Percentiles rank a stretch among this genome's conserved stretches.
phyloP scores from a whole-genome alignment of 371 early-diverging fungal species.

The Conidiobolus coronatus region DNA sequence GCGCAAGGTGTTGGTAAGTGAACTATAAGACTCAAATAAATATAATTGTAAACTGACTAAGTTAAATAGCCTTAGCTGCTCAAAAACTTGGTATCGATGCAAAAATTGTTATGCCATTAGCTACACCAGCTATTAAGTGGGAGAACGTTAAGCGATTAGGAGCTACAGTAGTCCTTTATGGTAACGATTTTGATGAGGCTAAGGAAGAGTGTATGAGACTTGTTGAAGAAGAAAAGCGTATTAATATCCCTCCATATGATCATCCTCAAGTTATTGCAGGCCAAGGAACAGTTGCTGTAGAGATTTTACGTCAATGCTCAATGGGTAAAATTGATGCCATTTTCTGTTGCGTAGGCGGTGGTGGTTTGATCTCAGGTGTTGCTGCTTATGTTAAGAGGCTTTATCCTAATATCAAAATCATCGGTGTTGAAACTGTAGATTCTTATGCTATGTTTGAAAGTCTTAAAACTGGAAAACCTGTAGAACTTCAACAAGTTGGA shows the following conservation, averaged over 20 bases:
- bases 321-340: slow-evolving; percentile 48
- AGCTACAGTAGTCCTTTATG: slow-evolving; percentile 63
- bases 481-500: slow-evolving; percentile 55
- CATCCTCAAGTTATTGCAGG: slow-evolving; percentile 96
- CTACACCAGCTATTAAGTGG: slow-evolving; percentile 55
- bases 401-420: slow-evolving; percentile 55
- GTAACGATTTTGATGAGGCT: slow-evolving; percentile 84
- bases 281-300: slow-evolving; percentile 88
- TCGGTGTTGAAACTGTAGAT: slow-evolving; percentile 82
- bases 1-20: slow-evolving; percentile 57
- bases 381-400: slow-evolving; percentile 76
- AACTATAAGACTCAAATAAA: neutral
- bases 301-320: slow-evolving; percentile 63
- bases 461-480: slow-evolving; percentile 30
- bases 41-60: neutral
- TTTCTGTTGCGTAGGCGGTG: slow-evolving; percentile 85
- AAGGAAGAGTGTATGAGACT: slow-evolving; percentile 61
- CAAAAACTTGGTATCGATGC: slow-evolving; percentile 73
- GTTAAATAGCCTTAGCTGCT: slow-evolving; percentile 64
- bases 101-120: slow-evolving; percentile 86
- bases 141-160: slow-evolving; percentile 78
- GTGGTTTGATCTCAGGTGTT: slow-evolving; percentile 80
- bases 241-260: slow-evolving; percentile 89
- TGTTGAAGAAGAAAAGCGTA: slow-evolving; percentile 34
- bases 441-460: slow-evolving; percentile 74